Evolutionary conservation across 169 alveolate species (phyloP), one percentile per base, ranked within the genome.

Genomic region (Blepharisma undulans): DNA sequence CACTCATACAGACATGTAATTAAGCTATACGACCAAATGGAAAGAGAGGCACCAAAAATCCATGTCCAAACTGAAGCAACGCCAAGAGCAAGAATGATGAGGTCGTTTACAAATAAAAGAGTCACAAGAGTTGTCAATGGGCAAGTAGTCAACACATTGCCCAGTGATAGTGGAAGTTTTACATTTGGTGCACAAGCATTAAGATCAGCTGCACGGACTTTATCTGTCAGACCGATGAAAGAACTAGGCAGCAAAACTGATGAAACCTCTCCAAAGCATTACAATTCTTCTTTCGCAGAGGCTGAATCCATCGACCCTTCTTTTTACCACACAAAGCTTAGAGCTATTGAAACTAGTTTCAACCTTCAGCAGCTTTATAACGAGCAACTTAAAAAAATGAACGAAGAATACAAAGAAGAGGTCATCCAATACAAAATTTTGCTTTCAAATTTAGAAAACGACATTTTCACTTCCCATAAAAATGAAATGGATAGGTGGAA

Each of bases 401-500:
- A 21, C 30, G 89, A 82, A 33, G 29, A 32, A 4, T 19, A 60
- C 29, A 32, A 59, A 78, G 34, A 32, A 32, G 60, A 72, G 80
- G 29, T 72, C 0, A 25, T 16, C 80, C 36, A 72, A 72, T 29
- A 82, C 33, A 82, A 82, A 5, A 7, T 22, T 48, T 4, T 82
- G 33, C 12, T 32, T 25, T 72, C 33, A 7, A 21, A 82, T 16
- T 4, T 27, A 27, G 29, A 36, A 30, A 30, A n/a, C n/a, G 76
- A 22, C 10, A 27, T 82, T 22, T 21, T 82, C 22, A 82, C 33
- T 32, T n/a, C 32, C 0, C 36, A 25, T 60, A 59, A 82, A 36
- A 30, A 22, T 21, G 89, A 82, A 82, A 36, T n/a, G 60, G 72
- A 22, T 10, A 72, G 72, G 8, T 82, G 89, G 89, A 22, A 59